Evolutionary conservation across 176 grass and related monocot species (phyloP).

Genomic region (Carex parvula): DNA sequence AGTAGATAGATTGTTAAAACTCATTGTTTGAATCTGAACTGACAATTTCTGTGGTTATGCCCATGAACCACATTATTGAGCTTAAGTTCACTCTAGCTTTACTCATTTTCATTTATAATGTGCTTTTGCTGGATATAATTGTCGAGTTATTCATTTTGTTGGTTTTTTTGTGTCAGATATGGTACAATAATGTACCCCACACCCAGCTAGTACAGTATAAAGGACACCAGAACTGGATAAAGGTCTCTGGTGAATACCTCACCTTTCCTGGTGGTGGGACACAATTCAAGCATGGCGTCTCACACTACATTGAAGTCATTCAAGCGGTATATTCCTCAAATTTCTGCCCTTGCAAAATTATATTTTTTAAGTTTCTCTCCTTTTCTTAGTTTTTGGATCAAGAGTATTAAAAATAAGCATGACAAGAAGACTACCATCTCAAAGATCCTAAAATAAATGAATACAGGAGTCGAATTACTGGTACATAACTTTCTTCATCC

Average conservation of each 20-base stretch:
- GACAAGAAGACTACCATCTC: slow-evolving; percentile 5
- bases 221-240: slow-evolving; percentile 88
- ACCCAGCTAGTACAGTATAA: slow-evolving; percentile 69
- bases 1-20: not conserved
- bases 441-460: not conserved
- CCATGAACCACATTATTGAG: not conserved
- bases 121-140: not conserved
- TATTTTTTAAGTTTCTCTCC: not conserved
- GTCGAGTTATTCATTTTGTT: slow-evolving; percentile 16
- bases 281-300: slow-evolving; percentile 75
- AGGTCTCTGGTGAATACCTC: slow-evolving; percentile 67
- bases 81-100: not conserved
- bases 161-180: slow-evolving; percentile 49
- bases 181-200: slow-evolving; percentile 80
- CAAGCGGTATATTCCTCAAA: slow-evolving; percentile 38
- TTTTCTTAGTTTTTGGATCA: slow-evolving; percentile 12
- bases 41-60: not conserved
- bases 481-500: not conserved
- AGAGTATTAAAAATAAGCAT: slow-evolving; percentile 4
- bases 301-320: slow-evolving; percentile 86
- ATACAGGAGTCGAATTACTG: not conserved
- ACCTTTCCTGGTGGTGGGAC: slow-evolving; percentile 76
- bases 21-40: not conserved
- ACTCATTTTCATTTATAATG: not conserved
- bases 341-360: not conserved